Evolutionary conservation across 2,329 filamentous ascomycete genomes (phyloP), one percentile per base, ranked within the genome.

Genomic region (Cladobotryum protrusum): DNA sequence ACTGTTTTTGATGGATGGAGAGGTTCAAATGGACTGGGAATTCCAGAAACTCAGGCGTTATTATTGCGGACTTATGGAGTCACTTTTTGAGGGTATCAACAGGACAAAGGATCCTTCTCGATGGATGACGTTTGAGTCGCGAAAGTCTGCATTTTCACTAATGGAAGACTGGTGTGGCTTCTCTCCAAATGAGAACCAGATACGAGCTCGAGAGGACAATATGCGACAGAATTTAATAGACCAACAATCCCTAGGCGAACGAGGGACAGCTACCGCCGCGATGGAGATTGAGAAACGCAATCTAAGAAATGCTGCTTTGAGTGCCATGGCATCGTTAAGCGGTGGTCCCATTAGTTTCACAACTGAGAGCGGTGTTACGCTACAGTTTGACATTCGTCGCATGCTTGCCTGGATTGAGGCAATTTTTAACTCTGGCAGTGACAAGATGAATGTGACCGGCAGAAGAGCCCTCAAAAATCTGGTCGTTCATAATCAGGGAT

Each of bases 121-220:
- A 32, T 99, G 93, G 92, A 93, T 99, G 82, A 91, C 93, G 0
- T 99, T 99, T 62, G 93, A 99, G 65, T 89, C 91, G 12, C 79
- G 95, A 37, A 96, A 96, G 64, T 96, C 93, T 5, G 87, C 92
- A 0, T 99, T 99, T 63, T 85, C 91, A 1, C 72, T 99, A 43
- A 97, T 99, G 91, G 93, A 99, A 68, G 92, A 97, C 57, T 99
- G 95, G 95, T 99, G 93, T 64, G 93, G 93, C 2, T 96, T 95
- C 65, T 96, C 91, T 7, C 89, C 91, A 0, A 96, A 96, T 56
- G 89, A 95, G 63, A 76, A 73, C 13, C 87, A 95, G 56, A 87
- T 96, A 37, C 81, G 85, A 5, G 83, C 85, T 51, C 79, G 89
- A 54, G 91, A 96, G 67, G 87, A 95, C 54, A 86, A 81, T 34